phyloP scores from a whole-genome alignment of 2,329 filamentous ascomycete genomes.

The Bipolaris sorokiniana region DNA sequence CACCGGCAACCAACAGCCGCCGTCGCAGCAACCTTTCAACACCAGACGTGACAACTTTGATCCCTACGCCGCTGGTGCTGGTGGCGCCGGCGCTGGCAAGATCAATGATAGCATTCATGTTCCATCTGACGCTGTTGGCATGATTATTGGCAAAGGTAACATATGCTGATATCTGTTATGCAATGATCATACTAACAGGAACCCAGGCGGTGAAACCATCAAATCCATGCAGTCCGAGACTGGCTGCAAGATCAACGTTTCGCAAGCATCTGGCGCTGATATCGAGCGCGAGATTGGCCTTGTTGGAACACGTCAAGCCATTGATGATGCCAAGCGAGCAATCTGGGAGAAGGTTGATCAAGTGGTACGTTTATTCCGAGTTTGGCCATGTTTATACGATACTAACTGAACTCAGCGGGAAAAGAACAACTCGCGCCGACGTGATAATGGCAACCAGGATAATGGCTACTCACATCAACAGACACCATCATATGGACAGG shows the following conservation, averaged over 20 bases:
- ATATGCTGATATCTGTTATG: neutral
- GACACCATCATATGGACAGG: constrained; percentile 44
- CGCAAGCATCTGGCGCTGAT: constrained; percentile 79
- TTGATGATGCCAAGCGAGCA: constrained; percentile 78
- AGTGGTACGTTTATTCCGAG: constrained; percentile 65
- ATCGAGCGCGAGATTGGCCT: constrained; percentile 85
- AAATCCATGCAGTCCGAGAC: constrained; percentile 89
- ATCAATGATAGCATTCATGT: constrained; percentile 83
- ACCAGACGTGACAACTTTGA: constrained; percentile 49
- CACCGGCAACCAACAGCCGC: constrained; percentile 21
- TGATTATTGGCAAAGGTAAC: constrained; percentile 88
- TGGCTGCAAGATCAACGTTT: constrained; percentile 94
- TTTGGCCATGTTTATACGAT: neutral
- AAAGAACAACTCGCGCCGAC: constrained; percentile 53
- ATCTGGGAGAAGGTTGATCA: constrained; percentile 93
- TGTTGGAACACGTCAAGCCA: constrained; percentile 77
- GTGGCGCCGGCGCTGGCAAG: constrained; percentile 56
- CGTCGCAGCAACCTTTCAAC: constrained; percentile 26
- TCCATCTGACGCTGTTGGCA: constrained; percentile 88
- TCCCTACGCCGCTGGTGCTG: constrained; percentile 47
- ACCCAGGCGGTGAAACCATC: constrained; percentile 80
- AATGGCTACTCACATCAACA: constrained; percentile 57
- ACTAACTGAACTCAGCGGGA: constrained; percentile 51
- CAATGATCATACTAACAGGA: constrained; percentile 22
- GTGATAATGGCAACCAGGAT: constrained; percentile 49